Conservation (phyloP, 148 eudicot genomes). For the Rhododendron vialii region DNA sequence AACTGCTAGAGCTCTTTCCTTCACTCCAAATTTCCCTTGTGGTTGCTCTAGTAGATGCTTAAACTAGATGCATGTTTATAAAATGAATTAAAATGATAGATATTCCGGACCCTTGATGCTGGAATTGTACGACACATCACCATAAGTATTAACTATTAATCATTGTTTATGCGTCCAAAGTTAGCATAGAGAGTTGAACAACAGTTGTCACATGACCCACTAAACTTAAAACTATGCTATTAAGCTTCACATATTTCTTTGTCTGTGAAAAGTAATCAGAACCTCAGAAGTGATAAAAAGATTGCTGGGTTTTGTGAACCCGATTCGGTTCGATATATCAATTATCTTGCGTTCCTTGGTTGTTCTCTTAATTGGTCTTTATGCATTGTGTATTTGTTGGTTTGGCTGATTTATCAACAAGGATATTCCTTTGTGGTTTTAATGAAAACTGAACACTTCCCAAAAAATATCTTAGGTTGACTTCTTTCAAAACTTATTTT, state of each 20-base stretch:
- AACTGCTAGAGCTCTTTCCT: not conserved
- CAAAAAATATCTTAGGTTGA: too few species aligned
- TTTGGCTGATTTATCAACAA: too few species aligned
- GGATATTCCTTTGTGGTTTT: too few species aligned
- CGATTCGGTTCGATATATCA: too few species aligned
- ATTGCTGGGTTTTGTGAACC: too few species aligned
- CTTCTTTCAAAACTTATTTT: too few species aligned
- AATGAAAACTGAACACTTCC: too few species aligned
- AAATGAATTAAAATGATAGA: not conserved
- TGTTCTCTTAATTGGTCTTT: too few species aligned
- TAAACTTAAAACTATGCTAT: not conserved
- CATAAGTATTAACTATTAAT: not conserved
- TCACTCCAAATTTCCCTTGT: not conserved
- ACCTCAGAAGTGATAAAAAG: not conserved
- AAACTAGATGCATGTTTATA: not conserved
- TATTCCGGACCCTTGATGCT: not conserved
- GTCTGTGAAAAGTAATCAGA: not conserved
- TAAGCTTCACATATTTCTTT: not conserved
- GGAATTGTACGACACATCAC: not conserved
- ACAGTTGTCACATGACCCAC: not conserved
- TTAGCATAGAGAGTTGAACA: not conserved
- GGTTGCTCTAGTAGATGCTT: not conserved
- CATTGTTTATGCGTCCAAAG: not conserved
- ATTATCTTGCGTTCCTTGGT: too few species aligned
- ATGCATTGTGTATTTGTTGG: too few species aligned